A percentile compares a stretch with the other conserved stretches of the same genome.
Conservation (phyloP, 1,284 basidiomycete species). For the Papiliotrema nemorosa region DNA sequence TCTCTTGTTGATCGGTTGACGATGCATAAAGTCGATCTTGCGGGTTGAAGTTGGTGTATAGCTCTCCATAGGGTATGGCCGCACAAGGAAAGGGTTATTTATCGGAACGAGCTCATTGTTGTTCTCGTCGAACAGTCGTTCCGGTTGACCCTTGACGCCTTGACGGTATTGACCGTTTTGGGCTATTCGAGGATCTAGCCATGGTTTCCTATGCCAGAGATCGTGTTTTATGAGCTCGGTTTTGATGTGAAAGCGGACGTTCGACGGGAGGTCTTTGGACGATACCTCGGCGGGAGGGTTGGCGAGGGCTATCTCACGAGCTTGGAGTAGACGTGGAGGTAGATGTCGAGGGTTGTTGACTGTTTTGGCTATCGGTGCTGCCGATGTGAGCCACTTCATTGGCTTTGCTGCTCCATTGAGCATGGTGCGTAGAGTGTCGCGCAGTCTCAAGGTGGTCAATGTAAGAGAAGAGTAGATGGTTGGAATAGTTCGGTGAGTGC, state of each 20-base stretch:
- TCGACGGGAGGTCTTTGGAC: not conserved
- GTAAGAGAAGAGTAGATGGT: too few relatives aligned
- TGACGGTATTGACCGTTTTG: not conserved
- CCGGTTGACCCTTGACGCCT: not conserved
- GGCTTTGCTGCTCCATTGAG: too few relatives aligned
- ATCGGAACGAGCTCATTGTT: conserved; percentile 8
- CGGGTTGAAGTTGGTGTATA: not conserved
- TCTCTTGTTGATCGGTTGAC: conserved; percentile 22
- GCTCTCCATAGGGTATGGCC: not conserved
- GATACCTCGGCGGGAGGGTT: not conserved
- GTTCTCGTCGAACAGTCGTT: not conserved
- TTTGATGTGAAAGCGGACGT: not conserved
- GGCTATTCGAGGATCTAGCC: conserved; percentile 1
- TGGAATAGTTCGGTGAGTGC: too few relatives aligned
- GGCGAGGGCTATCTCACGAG: not conserved
- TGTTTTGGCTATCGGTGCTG: not conserved
- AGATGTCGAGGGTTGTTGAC: not conserved
- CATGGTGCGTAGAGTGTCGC: too few relatives aligned
- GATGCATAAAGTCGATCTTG: not conserved
- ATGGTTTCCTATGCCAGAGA: not conserved
- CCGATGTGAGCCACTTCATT: not conserved
- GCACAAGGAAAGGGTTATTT: conserved; percentile 36
- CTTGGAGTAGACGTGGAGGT: too few relatives aligned
- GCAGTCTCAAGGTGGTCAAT: too few relatives aligned
- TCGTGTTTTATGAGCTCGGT: not conserved